Percentiles rank a stretch among this genome's conserved stretches.
These are phyloP conservation scores for Tetracladium marchalianum DNA, from an alignment of 495 filamentous ascomycete genomes.

Conservation along the genomic window DNA sequence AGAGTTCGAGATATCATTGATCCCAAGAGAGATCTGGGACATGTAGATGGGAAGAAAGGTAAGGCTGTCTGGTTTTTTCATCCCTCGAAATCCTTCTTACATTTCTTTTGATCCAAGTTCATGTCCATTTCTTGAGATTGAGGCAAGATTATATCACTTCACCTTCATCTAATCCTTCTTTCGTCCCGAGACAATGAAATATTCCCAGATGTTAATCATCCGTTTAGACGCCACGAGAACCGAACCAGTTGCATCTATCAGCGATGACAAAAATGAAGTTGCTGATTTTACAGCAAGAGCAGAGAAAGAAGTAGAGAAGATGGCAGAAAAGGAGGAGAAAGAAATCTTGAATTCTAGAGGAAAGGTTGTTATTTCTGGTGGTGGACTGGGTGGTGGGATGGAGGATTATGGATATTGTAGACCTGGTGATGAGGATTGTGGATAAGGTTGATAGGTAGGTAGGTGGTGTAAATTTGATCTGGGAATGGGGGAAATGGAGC, in stretches of 20 bases:
- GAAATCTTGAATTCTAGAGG: slow-evolving; percentile 6
- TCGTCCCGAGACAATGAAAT: too few relatives aligned
- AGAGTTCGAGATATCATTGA: slow-evolving; percentile 78
- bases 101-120: neutral
- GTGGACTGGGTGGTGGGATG: too few relatives aligned
- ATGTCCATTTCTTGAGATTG: neutral
- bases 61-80: neutral
- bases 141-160: too few relatives aligned
- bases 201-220: too few relatives aligned
- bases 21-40: slow-evolving; percentile 67
- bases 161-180: too few relatives aligned
- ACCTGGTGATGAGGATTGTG: slow-evolving; percentile 10
- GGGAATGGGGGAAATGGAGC: too few relatives aligned
- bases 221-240: too few relatives aligned
- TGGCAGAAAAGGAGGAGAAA: neutral
- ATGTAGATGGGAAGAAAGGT: slow-evolving; percentile 31
- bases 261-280: too few relatives aligned
- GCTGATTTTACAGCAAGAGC: too few relatives aligned
- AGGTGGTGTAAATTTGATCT: too few relatives aligned
- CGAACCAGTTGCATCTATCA: too few relatives aligned
- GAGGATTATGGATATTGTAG: slow-evolving; percentile 4
- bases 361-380: slow-evolving; percentile 8
- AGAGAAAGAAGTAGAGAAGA: neutral
- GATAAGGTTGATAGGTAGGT: neutral
- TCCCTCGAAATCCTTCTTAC: neutral